Percentiles rank a stretch among this genome's conserved stretches.
These are phyloP conservation scores for Cryphonectria radicalis DNA, from an alignment of 2,329 filamentous ascomycete genomes.

Conservation along the genomic window DNA sequence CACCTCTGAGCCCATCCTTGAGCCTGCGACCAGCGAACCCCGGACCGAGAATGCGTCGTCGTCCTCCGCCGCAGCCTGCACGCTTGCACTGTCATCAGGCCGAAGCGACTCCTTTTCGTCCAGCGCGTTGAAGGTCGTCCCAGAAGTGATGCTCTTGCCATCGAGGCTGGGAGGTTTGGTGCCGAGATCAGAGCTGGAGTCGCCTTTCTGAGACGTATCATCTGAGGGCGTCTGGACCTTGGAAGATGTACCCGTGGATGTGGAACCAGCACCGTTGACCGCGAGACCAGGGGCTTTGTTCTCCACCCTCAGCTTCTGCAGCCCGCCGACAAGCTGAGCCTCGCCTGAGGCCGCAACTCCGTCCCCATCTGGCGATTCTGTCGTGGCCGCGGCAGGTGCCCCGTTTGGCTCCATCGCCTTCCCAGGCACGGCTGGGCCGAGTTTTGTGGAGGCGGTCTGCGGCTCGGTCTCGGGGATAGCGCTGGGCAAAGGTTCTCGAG, in stretches of 20 bases:
- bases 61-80: conserved; percentile 84
- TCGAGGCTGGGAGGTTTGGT: conserved; percentile 90
- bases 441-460: conserved; percentile 12
- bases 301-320: conserved; percentile 39
- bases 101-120: conserved; percentile 96
- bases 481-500: conserved; percentile 28
- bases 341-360: conserved; percentile 14
- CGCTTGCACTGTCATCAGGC: conserved; percentile 93
- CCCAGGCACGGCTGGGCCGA: neutral
- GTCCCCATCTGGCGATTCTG: conserved; percentile 17
- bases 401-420: conserved; percentile 6
- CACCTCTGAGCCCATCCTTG: conserved; percentile 81
- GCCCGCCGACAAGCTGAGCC: conserved; percentile 36
- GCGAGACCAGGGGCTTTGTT: conserved; percentile 47
- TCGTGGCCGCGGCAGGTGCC: neutral
- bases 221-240: conserved; percentile 53
- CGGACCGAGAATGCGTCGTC: conserved; percentile 82
- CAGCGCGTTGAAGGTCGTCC: conserved; percentile 85
- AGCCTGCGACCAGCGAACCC: conserved; percentile 75
- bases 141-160: conserved; percentile 91
- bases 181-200: conserved; percentile 66
- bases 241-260: conserved; percentile 43
- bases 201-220: conserved; percentile 60
- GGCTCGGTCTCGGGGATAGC: neutral
- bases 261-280: conserved; percentile 54